These are phyloP conservation scores for Mycena galopus DNA, from an alignment of 768 basidiomycete genomes.

Conservation along the genomic window DNA sequence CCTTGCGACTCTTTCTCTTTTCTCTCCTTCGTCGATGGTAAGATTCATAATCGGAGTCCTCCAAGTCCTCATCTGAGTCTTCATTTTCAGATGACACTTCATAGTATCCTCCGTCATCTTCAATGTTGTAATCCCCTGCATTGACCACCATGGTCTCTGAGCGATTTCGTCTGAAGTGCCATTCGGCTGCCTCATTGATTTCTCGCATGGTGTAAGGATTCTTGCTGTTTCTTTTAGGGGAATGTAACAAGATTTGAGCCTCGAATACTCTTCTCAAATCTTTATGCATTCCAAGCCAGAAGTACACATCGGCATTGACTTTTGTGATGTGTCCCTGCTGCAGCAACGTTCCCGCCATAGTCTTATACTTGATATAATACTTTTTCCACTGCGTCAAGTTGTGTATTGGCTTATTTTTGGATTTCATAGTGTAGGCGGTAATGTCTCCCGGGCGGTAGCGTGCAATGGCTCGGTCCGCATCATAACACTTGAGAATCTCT, in stretches of 20 bases:
- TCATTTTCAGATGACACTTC: conserved; percentile 5
- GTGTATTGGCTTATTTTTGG: neutral
- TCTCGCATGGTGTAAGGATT: neutral
- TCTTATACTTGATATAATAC: conserved; percentile 21
- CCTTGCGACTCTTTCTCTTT: neutral
- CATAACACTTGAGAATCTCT: conserved; percentile 18
- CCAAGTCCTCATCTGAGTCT: neutral
- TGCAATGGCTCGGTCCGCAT: conserved; percentile 3
- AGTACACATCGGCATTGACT: conserved; percentile 7
- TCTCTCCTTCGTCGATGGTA: neutral
- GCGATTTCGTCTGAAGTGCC: conserved; percentile 7
- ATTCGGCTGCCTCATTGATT: conserved; percentile 14
- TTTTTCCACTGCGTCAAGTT: conserved; percentile 22
- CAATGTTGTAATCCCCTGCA: neutral
- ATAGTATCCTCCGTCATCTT: neutral
- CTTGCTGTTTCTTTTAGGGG: neutral
- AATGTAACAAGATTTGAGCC: neutral
- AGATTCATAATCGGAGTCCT: conserved; percentile 15
- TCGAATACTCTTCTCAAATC: neutral
- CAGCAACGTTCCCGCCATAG: conserved; percentile 10
- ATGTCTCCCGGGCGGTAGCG: conserved; percentile 13
- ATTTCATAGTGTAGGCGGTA: neutral
- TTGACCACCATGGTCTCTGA: conserved; percentile 15
- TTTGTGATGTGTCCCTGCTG: neutral
- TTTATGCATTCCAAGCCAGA: conserved; percentile 22